Evolutionary conservation across 2,329 filamentous ascomycete genomes (phyloP).

Genomic region (Helotiales sp.): DNA sequence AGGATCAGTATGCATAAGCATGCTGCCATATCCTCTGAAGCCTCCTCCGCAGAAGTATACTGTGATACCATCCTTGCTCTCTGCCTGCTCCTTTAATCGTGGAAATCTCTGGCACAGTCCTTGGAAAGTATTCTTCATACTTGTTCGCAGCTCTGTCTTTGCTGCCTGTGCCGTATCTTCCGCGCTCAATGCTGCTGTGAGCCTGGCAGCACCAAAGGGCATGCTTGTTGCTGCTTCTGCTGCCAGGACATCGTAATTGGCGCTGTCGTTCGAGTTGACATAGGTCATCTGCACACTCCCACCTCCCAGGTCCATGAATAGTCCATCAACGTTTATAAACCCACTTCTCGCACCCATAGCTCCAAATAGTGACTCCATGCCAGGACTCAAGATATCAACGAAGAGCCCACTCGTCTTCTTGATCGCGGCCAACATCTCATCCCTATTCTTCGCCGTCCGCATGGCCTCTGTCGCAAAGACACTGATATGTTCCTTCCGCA

Average conservation of each 20-base stretch:
- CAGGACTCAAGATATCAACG: constrained; percentile 72
- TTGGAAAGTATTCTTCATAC: constrained; percentile 61
- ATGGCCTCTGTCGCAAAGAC: constrained; percentile 90
- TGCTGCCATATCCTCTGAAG: constrained; percentile 87
- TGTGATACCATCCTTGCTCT: constrained; percentile 51
- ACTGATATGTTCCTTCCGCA: constrained; percentile 63
- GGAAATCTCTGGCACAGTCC: constrained; percentile 51
- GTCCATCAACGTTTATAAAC: constrained; percentile 57
- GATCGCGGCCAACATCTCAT: constrained; percentile 67
- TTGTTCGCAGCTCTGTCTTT: constrained; percentile 46
- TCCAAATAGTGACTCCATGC: constrained; percentile 80
- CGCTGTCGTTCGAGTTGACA: constrained; percentile 47
- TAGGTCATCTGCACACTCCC: constrained; percentile 71
- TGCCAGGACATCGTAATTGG: constrained; percentile 51
- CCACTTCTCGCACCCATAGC: constrained; percentile 78
- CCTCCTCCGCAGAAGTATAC: constrained; percentile 89
- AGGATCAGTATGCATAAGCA: constrained; percentile 76
- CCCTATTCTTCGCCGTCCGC: constrained; percentile 73
- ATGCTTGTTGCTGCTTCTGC: constrained; percentile 57
- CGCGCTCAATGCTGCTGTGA: constrained; percentile 50
- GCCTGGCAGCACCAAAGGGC: constrained; percentile 60
- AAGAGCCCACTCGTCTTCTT: constrained; percentile 61
- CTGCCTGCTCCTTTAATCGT: constrained; percentile 48
- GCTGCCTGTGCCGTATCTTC: constrained; percentile 45
- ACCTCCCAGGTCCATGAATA: constrained; percentile 73